Percentiles rank a stretch among this genome's conserved stretches.
Evolutionary conservation across 441 rosid genomes (phyloP).

Genomic region (Capsella rubella): DNA sequence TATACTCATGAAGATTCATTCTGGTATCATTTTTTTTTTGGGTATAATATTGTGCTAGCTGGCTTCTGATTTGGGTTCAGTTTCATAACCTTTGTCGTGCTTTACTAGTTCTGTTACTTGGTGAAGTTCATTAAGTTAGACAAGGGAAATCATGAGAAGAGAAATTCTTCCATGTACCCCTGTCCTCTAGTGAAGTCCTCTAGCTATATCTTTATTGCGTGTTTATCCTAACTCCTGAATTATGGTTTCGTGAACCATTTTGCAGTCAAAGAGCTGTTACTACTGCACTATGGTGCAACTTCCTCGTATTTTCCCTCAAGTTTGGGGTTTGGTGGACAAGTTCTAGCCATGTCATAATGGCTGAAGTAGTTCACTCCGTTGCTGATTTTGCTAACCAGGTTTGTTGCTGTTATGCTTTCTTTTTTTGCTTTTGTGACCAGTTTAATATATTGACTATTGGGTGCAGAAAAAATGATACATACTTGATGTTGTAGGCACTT

Average conservation of each 20-base stretch:
- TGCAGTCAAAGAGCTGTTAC: conserved; percentile 95
- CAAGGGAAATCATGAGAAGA: neutral
- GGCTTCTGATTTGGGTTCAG: conserved; percentile 15
- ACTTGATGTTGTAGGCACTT: conserved; percentile 71
- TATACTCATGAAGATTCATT: conserved; percentile 4
- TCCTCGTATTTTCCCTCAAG: conserved; percentile 95
- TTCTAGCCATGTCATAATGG: conserved; percentile 97
- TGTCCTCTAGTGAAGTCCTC: neutral
- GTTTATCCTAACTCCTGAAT: conserved; percentile 16
- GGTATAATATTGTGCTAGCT: neutral
- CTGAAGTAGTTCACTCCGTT: conserved; percentile 91
- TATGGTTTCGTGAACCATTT: conserved; percentile 25
- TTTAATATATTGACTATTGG: conserved; percentile 32
- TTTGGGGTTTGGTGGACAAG: conserved; percentile 90
- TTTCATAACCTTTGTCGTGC: neutral
- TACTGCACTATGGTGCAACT: conserved; percentile 96
- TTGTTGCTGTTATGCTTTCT: conserved; percentile 14
- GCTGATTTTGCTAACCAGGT: conserved; percentile 99
- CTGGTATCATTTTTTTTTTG: neutral
- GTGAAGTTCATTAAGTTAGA: neutral
- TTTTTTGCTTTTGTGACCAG: neutral
- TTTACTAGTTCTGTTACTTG: neutral
- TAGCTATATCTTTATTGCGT: conserved; percentile 12
- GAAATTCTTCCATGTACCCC: neutral
- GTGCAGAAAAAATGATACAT: conserved; percentile 52